Evolutionary conservation across 257 asterid species (phyloP).

Genomic region (Salvia rosmarinus): DNA sequence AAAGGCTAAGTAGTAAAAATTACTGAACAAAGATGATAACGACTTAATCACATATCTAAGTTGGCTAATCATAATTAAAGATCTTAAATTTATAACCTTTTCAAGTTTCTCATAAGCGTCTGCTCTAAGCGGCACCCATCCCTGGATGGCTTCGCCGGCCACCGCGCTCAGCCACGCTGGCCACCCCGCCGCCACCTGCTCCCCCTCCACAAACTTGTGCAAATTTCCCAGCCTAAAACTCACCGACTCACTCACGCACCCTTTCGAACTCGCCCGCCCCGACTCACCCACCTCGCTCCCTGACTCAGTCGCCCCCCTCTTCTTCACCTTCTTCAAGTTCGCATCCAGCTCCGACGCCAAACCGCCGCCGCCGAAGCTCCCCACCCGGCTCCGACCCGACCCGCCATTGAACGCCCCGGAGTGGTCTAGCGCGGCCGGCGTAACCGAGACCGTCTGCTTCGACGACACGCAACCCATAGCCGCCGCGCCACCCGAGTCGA

Average conservation of each 20-base stretch:
- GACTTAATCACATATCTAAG: background rate
- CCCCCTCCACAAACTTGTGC: constrained; percentile 79
- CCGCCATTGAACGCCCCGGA: constrained; percentile 66
- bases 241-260: constrained; percentile 75
- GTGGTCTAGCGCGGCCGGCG: constrained; percentile 82
- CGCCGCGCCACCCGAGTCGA: constrained; percentile 25
- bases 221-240: constrained; percentile 88
- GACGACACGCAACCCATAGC: constrained; percentile 92
- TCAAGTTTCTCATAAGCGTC: constrained; percentile 89
- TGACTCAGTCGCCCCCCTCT: constrained; percentile 62
- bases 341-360: constrained; percentile 68
- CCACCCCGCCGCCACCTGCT: constrained; percentile 97
- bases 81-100: constrained; percentile 52
- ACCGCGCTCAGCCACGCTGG: constrained; percentile 96
- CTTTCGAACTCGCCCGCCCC: constrained; percentile 74
- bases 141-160: constrained; percentile 94
- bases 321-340: constrained; percentile 89
- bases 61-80: background rate
- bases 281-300: constrained; percentile 90
- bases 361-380: constrained; percentile 55
- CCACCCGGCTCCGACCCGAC: constrained; percentile 82
- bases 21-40: constrained; percentile 13
- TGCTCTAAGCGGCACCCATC: constrained; percentile 84
- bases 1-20: constrained; percentile 20
- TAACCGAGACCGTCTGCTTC: constrained; percentile 77